phyloP scores from a whole-genome alignment of 2,329 filamentous ascomycete genomes.

The Helotiales sp. region DNA sequence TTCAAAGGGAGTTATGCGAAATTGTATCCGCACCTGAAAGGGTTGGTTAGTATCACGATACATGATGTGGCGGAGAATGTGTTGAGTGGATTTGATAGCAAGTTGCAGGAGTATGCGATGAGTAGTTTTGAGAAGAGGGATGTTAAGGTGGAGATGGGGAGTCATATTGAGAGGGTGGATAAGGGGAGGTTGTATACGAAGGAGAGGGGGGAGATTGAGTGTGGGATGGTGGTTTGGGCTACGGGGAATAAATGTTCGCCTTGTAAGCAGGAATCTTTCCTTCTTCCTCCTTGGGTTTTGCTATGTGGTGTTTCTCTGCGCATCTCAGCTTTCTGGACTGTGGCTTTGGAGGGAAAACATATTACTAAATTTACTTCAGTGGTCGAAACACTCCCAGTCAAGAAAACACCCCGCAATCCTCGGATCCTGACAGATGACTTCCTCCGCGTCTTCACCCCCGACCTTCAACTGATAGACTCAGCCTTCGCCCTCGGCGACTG shows the following conservation, averaged over 20 bases:
- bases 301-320: too few species aligned
- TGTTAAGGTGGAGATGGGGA: constrained; percentile 39
- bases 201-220: constrained; percentile 16
- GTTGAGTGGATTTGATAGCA: constrained; percentile 42
- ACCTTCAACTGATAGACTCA: constrained; percentile 25
- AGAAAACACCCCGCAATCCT: constrained; percentile 24
- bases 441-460: constrained; percentile 9
- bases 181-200: constrained; percentile 15
- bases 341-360: too few species aligned
- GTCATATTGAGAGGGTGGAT: constrained; percentile 23
- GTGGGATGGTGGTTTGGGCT: constrained; percentile 20
- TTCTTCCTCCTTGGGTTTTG: too few species aligned
- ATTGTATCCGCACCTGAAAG: constrained; percentile 42
- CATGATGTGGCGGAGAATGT: constrained; percentile 45
- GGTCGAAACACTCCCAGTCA: constrained; percentile 27
- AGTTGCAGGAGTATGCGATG: constrained; percentile 43
- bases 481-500: constrained; percentile 35
- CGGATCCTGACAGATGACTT: constrained; percentile 22
- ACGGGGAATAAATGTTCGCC: constrained; percentile 24
- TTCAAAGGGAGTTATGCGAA: constrained; percentile 39
- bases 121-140: constrained; percentile 37
- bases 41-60: constrained; percentile 41
- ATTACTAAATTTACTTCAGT: too few species aligned
- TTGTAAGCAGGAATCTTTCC: too few species aligned
- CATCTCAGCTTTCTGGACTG: not conserved